Conservation (phyloP, 257 asterid genomes). For the Vinca minor region DNA sequence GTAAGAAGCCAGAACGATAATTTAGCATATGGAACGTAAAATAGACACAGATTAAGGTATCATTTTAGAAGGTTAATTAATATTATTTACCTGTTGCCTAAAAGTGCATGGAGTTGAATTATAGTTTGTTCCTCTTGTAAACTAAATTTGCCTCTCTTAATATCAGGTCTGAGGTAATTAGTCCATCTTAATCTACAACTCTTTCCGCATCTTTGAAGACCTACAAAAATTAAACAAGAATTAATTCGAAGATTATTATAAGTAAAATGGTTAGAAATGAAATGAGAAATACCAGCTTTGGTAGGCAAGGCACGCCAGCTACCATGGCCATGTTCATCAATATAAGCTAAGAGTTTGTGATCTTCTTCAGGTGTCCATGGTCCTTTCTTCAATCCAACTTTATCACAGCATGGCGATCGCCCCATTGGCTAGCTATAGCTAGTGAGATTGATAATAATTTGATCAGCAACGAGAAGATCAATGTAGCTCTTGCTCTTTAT, state of each 20-base stretch:
- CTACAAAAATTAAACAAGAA: constrained; percentile 17
- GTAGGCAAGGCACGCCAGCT: constrained; percentile 94
- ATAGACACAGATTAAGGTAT: too few species aligned
- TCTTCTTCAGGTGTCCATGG: constrained; percentile 98
- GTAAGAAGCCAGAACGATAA: too few species aligned
- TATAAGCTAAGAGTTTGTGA: constrained; percentile 70
- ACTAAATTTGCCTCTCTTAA: constrained; percentile 83
- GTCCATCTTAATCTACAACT: constrained; percentile 92
- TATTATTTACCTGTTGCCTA: constrained; percentile 63
- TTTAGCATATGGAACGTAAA: too few species aligned
- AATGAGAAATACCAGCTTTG: constrained; percentile 78
- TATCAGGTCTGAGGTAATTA: constrained; percentile 80
- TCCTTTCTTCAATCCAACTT: constrained; percentile 76
- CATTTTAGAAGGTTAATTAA: too few species aligned
- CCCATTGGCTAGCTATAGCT: constrained; percentile 60
- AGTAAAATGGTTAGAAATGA: too few species aligned
- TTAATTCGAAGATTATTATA: not conserved
- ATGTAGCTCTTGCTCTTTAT: constrained; percentile 12
- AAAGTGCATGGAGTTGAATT: constrained; percentile 93
- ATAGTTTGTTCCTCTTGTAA: constrained; percentile 90
- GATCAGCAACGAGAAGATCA: not conserved
- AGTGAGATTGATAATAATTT: too few species aligned
- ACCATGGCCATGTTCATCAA: constrained; percentile 86
- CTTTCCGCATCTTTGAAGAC: constrained; percentile 84
- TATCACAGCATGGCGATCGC: constrained; percentile 88